Conservation (phyloP, 257 asterid genomes). For the Leptodermis oblonga region DNA sequence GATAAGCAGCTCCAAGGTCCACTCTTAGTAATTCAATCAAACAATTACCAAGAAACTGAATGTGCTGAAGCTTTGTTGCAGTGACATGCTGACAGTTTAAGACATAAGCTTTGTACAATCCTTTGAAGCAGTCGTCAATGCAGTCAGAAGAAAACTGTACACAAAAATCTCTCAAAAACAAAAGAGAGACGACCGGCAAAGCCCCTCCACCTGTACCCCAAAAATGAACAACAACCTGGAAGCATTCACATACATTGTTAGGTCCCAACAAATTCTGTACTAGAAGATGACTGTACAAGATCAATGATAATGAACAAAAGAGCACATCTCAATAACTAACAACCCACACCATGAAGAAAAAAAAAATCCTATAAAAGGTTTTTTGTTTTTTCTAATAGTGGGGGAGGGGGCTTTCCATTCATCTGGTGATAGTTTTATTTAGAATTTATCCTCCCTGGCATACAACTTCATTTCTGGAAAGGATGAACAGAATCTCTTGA, state of each 20-base stretch:
- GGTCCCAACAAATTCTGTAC: not conserved
- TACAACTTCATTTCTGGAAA: not conserved
- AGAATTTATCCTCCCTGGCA: not conserved
- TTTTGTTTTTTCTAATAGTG: too few species aligned
- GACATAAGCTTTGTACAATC: constrained; percentile 89
- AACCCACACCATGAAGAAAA: not conserved
- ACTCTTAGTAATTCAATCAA: constrained; percentile 62
- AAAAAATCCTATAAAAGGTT: not conserved
- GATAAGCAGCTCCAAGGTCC: constrained; percentile 81
- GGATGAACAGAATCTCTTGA: not conserved
- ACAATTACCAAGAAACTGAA: constrained; percentile 89
- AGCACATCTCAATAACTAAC: not conserved
- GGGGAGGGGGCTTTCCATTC: too few species aligned
- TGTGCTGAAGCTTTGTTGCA: constrained; percentile 75
- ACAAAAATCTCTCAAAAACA: constrained; percentile 81
- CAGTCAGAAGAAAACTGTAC: constrained; percentile 73
- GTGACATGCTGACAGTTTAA: constrained; percentile 76
- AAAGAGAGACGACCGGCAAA: constrained; percentile 81
- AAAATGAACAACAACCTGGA: constrained; percentile 89
- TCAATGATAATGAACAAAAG: too few species aligned
- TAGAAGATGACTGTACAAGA: not conserved
- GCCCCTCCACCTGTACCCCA: constrained; percentile 97
- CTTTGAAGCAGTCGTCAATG: constrained; percentile 80
- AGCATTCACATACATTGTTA: constrained; percentile 4
- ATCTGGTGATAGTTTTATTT: not conserved